Evolutionary conservation across 192 early-diverging fungal genomes (phyloP).

Genomic region (Linnemannia elongata): DNA sequence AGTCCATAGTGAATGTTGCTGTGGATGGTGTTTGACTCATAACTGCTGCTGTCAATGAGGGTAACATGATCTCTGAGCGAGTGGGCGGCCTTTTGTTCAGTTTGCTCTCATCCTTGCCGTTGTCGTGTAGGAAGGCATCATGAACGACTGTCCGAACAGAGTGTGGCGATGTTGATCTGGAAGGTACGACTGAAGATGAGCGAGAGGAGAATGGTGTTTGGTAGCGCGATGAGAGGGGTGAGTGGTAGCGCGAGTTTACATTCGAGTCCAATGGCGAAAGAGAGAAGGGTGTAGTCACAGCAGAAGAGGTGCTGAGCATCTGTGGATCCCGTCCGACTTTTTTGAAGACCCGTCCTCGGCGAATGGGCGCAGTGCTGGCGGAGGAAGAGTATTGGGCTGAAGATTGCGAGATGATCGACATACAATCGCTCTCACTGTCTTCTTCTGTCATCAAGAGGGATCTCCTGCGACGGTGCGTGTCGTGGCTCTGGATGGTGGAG

Average conservation of each 20-base stretch:
- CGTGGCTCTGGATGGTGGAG: constrained; percentile 2
- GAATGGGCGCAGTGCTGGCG: constrained; percentile 37
- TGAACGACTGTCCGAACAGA: background rate
- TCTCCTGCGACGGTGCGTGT: background rate
- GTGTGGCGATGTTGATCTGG: constrained; percentile 19
- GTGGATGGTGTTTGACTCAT: background rate
- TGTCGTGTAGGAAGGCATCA: background rate
- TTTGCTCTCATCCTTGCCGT: background rate
- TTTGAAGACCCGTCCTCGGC: constrained; percentile 34
- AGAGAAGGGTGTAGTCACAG: background rate
- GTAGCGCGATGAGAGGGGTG: background rate
- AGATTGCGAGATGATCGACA: constrained; percentile 38
- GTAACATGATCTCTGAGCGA: background rate
- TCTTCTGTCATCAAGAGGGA: background rate
- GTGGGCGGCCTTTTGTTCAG: background rate
- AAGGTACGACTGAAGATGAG: constrained; percentile 9
- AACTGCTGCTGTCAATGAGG: background rate
- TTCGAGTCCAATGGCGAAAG: constrained; percentile 6
- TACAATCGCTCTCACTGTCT: constrained; percentile 38
- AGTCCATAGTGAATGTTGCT: background rate
- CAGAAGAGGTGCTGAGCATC: background rate
- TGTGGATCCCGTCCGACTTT: background rate
- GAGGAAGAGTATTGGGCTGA: constrained; percentile 36
- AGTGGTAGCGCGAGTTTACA: background rate
- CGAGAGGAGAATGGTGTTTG: constrained; percentile 9